phyloP scores from a whole-genome alignment of 257 asterid genomes.

The Ballota nigra region DNA sequence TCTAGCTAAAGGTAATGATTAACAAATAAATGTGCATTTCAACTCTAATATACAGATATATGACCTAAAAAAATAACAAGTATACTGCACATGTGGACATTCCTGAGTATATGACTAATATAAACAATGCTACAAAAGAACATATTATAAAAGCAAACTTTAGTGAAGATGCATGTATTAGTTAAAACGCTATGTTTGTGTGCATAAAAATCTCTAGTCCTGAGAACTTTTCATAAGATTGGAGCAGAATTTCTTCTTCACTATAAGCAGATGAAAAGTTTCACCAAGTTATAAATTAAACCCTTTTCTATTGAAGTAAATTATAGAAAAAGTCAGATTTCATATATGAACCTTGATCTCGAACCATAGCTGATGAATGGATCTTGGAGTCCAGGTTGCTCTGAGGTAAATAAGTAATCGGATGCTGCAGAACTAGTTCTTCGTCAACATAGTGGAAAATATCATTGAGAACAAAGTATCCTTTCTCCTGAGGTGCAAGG shows the following conservation, averaged over 20 bases:
- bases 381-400: slow-evolving; percentile 56
- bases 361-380: slow-evolving; percentile 49
- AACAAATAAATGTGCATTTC: neutral
- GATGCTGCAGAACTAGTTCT: slow-evolving; percentile 66
- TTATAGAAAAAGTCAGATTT: slow-evolving; percentile 1
- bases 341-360: slow-evolving; percentile 58
- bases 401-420: slow-evolving; percentile 64
- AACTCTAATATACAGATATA: neutral
- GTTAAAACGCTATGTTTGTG: neutral
- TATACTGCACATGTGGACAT: too few relatives aligned
- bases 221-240: neutral
- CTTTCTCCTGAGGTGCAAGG: slow-evolving; percentile 97
- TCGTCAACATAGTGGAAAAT: slow-evolving; percentile 84
- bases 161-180: neutral
- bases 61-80: neutral
- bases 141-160: neutral
- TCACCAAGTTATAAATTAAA: neutral
- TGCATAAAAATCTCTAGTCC: neutral
- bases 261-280: neutral
- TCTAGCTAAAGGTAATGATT: neutral
- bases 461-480: slow-evolving; percentile 84
- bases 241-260: neutral
- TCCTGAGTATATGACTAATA: neutral
- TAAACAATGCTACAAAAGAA: neutral
- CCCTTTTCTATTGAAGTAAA: neutral